phyloP scores from a whole-genome alignment of 2,329 filamentous ascomycete species.

The Magnaporthiopsis incrustans region DNA sequence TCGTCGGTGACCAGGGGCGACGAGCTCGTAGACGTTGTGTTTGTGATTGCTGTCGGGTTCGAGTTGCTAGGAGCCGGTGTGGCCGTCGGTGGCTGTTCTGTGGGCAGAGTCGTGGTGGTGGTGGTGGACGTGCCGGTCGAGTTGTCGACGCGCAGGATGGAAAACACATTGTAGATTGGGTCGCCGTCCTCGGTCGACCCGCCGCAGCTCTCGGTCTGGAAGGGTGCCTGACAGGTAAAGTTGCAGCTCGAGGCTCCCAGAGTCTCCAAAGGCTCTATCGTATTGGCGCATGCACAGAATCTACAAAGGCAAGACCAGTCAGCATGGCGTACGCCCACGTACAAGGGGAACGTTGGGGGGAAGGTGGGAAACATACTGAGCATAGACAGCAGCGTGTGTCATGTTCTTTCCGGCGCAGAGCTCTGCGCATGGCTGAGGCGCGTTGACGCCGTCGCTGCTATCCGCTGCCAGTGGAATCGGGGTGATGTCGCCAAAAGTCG shows the following conservation, averaged over 20 bases:
- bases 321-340: background rate
- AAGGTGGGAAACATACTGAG: constrained; percentile 37
- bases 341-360: background rate
- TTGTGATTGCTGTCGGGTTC: background rate
- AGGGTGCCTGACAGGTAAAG: background rate
- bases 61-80: background rate
- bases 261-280: background rate
- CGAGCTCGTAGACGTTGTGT: background rate
- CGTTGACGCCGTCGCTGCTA: background rate
- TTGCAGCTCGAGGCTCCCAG: background rate
- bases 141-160: background rate
- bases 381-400: background rate
- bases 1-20: background rate
- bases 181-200: background rate
- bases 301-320: background rate
- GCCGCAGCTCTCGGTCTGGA: background rate
- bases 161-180: background rate
- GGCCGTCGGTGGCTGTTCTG: background rate
- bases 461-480: background rate
- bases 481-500: background rate
- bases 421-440: background rate
- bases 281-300: background rate
- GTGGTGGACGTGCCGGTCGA: background rate
- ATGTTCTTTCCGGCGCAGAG: background rate
- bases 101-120: background rate